Conservation (phyloP, 805 yeast genomes). For the Metahyphopichia silvanorum region DNA sequence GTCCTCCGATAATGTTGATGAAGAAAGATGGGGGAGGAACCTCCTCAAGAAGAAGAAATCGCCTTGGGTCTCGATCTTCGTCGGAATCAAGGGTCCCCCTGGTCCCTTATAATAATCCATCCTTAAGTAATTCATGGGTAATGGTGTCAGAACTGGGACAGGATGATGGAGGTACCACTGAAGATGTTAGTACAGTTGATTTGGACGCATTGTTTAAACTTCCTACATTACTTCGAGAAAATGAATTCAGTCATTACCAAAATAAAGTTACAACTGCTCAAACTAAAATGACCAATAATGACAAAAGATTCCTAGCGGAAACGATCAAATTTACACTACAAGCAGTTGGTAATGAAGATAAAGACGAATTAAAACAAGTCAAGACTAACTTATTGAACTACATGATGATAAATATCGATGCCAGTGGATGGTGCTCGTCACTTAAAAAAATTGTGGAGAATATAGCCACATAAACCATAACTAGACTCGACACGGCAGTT, state of each 20-base stretch:
- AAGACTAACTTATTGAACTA: constrained; percentile 42
- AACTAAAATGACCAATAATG: constrained; percentile 2
- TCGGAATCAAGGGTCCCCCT: not conserved
- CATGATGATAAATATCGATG: constrained; percentile 57
- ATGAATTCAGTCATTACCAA: constrained; percentile 43
- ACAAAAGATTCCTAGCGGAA: constrained; percentile 11
- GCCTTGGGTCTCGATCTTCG: too few species aligned
- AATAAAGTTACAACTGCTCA: constrained; percentile 27
- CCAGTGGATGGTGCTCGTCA: constrained; percentile 66
- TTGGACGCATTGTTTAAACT: constrained; percentile 13
- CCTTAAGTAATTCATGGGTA: not conserved
- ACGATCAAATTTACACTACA: constrained; percentile 5
- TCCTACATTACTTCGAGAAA: constrained; percentile 31
- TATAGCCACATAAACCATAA: not conserved
- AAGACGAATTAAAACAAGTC: constrained; percentile 25
- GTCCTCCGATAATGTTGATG: constrained; percentile 41
- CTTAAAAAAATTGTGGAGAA: constrained; percentile 53
- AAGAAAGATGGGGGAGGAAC: too few species aligned
- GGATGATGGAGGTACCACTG: constrained; percentile 1
- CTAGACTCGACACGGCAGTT: too few species aligned
- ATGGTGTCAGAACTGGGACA: not conserved
- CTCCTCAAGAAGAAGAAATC: too few species aligned
- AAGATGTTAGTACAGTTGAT: not conserved
- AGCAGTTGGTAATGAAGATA: constrained; percentile 13
- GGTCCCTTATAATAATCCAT: not conserved